These are phyloP conservation scores for Ophiocordyceps robertsii DNA, from an alignment of 2,329 filamentous ascomycete genomes.

Conservation along the genomic window DNA sequence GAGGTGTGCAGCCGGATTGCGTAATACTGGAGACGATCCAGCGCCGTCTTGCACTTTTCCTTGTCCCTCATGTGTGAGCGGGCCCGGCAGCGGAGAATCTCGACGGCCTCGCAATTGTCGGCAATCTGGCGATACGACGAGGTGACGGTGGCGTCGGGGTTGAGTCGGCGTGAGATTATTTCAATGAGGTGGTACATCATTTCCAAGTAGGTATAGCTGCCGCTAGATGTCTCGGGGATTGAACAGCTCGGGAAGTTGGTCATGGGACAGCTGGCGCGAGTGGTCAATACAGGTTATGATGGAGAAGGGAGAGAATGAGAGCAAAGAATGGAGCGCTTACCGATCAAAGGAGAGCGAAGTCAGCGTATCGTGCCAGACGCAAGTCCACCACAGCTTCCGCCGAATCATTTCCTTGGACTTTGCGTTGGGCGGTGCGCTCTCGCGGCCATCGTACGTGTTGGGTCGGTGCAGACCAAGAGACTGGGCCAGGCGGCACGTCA, in stretches of 20 bases:
- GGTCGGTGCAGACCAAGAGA: constrained; percentile 47
- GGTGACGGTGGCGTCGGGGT: constrained; percentile 37
- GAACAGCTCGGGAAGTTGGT: constrained; percentile 44
- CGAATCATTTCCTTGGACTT: constrained; percentile 41
- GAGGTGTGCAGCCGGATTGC: constrained; percentile 52
- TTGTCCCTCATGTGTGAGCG: constrained; percentile 41
- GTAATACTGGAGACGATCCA: constrained; percentile 50
- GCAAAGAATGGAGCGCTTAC: constrained; percentile 15
- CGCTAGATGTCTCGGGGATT: constrained; percentile 31
- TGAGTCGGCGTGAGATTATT: constrained; percentile 43
- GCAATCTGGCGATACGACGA: constrained; percentile 41
- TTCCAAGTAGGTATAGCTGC: constrained; percentile 46
- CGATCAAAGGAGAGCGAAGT: constrained; percentile 54
- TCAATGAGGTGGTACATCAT: constrained; percentile 53
- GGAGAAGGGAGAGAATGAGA: neutral
- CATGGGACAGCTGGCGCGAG: constrained; percentile 39
- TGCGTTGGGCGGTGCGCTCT: constrained; percentile 27
- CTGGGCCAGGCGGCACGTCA: constrained; percentile 52
- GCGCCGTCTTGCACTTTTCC: constrained; percentile 48
- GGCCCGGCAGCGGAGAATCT: constrained; percentile 35
- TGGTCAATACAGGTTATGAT: neutral
- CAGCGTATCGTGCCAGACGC: constrained; percentile 53
- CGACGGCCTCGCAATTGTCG: constrained; percentile 41
- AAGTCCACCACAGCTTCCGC: constrained; percentile 49
- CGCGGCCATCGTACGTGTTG: constrained; percentile 28